phyloP scores from a whole-genome alignment of 2,329 filamentous ascomycete species.

The Diplocarpon mali region DNA sequence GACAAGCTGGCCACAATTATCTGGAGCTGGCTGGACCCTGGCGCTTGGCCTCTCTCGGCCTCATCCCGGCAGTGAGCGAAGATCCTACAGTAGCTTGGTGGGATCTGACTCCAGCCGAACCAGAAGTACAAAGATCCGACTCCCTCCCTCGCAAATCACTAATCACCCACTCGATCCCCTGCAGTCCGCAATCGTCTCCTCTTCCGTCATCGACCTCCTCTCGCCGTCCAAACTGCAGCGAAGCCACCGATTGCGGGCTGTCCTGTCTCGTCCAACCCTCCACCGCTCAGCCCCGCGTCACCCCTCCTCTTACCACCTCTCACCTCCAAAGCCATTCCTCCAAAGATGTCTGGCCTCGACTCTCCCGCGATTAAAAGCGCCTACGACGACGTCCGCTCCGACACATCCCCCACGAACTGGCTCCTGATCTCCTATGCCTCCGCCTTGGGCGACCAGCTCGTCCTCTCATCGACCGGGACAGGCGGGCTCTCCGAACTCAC shows the following conservation, averaged over 20 bases:
- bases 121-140: background rate
- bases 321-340: background rate
- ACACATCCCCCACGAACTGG: constrained; percentile 57
- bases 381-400: constrained; percentile 55
- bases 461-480: constrained; percentile 44
- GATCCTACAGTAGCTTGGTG: background rate
- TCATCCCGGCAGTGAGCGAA: background rate
- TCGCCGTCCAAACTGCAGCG: background rate
- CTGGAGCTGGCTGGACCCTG: constrained; percentile 2
- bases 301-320: background rate
- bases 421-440: constrained; percentile 52
- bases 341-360: constrained; percentile 43
- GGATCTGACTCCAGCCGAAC: constrained; percentile 1
- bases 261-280: background rate
- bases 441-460: constrained; percentile 43
- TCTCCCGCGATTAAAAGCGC: constrained; percentile 49
- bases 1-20: constrained; percentile 11
- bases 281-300: constrained; percentile 1
- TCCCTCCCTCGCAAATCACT: background rate
- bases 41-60: constrained; percentile 6
- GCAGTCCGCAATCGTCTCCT: constrained; percentile 6
- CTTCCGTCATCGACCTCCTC: background rate
- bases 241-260: constrained; percentile 2
- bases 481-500: constrained; percentile 50
- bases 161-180: background rate